Conservation (phyloP, 257 asterid species). For the Anisodus acutangulus region DNA sequence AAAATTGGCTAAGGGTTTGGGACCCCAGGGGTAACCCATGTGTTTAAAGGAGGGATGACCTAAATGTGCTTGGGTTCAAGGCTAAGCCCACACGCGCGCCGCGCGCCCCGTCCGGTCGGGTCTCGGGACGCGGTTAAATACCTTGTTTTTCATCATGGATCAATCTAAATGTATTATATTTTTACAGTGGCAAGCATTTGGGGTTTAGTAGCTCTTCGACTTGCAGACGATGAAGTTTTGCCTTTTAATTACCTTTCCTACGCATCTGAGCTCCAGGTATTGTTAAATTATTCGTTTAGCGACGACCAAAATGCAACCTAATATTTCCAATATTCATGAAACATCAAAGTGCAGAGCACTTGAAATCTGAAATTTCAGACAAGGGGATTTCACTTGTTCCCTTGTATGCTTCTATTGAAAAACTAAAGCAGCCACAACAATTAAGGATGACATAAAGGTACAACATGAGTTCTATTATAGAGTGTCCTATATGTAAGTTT, state of each 20-base stretch:
- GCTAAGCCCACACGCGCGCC: too few relatives aligned
- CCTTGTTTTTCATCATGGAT: not conserved
- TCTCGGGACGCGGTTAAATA: too few relatives aligned
- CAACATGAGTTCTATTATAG: not conserved
- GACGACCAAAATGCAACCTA: conserved; percentile 22
- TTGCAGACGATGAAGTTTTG: conserved; percentile 71
- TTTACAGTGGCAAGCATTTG: conserved; percentile 75
- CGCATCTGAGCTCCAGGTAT: conserved; percentile 75
- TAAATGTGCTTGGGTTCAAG: too few relatives aligned
- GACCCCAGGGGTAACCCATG: too few relatives aligned
- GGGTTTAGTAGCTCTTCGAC: conserved; percentile 83
- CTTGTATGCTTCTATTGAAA: conserved; percentile 61
- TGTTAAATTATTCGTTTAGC: not conserved
- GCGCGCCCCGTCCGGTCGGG: too few relatives aligned
- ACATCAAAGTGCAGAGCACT: conserved; percentile 64
- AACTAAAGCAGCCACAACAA: conserved; percentile 62
- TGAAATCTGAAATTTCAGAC: conserved; percentile 53
- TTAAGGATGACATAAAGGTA: conserved; percentile 66
- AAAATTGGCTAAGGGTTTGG: too few relatives aligned
- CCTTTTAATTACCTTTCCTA: conserved; percentile 80
- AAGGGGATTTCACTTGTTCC: conserved; percentile 60
- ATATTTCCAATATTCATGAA: conserved; percentile 30
- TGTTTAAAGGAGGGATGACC: too few relatives aligned
- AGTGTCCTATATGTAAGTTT: not conserved
- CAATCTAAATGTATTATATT: conserved; percentile 24